Evolutionary conservation across 352 stramenopile species (phyloP).

Genomic region (Phytopythium helicoides): DNA sequence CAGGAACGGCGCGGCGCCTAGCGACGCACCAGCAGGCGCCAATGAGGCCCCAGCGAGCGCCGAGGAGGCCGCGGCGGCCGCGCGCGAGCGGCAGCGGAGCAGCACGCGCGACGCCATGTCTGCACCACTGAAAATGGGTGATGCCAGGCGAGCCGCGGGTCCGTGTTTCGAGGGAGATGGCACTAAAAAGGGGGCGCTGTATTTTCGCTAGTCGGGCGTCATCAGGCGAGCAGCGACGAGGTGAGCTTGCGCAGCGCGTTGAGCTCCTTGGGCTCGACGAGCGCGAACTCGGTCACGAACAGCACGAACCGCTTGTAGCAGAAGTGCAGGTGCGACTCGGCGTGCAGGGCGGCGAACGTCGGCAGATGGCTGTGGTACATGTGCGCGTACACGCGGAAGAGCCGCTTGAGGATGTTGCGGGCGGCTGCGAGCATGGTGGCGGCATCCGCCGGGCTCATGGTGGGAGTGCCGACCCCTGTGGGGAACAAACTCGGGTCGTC

Average conservation of each 20-base stretch:
- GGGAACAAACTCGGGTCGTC: slow-evolving; percentile 71
- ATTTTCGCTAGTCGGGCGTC: not conserved
- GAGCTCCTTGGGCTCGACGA: slow-evolving; percentile 94
- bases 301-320: slow-evolving; percentile 98
- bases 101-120: slow-evolving; percentile 1
- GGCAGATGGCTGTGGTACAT: slow-evolving; percentile 95
- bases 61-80: not conserved
- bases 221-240: slow-evolving; percentile 9
- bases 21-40: too few species aligned
- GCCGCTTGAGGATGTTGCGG: slow-evolving; percentile 90
- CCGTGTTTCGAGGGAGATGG: too few species aligned
- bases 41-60: not conserved
- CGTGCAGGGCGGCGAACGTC: slow-evolving; percentile 89
- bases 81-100: slow-evolving; percentile 2
- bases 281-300: slow-evolving; percentile 92
- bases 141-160: too few species aligned
- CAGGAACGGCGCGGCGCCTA: slow-evolving; percentile 20
- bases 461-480: slow-evolving; percentile 13
- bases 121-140: slow-evolving; percentile 2
- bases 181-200: not conserved
- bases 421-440: slow-evolving; percentile 38
- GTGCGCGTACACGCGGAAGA: slow-evolving; percentile 97
- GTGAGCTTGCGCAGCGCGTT: slow-evolving; percentile 92
- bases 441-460: too few species aligned
- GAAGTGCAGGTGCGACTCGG: slow-evolving; percentile 94